Evolutionary conservation across 148 eudicot species (phyloP).

Genomic region (Chenopodium suecicum): DNA sequence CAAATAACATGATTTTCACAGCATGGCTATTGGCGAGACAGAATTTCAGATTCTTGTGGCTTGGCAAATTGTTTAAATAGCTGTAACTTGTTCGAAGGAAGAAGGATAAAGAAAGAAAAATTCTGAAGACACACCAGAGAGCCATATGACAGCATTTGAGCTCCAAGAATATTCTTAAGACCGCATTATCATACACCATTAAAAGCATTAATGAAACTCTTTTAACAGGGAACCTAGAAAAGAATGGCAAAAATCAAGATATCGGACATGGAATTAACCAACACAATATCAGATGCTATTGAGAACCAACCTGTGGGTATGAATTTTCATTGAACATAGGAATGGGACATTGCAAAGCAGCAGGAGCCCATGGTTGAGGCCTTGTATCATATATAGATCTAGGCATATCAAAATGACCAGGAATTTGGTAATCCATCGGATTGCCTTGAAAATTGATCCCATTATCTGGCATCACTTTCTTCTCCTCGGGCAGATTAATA

Average conservation of each 20-base stretch:
- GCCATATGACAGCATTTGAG: constrained; percentile 7
- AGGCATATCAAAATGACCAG: constrained; percentile 53
- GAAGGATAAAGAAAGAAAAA: neutral
- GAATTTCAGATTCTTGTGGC: neutral
- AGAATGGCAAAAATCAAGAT: constrained; percentile 3
- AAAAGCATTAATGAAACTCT: neutral
- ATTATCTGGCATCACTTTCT: constrained; percentile 44
- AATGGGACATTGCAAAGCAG: constrained; percentile 51
- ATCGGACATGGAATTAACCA: neutral
- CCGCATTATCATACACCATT: constrained; percentile 7
- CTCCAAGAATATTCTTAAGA: constrained; percentile 6
- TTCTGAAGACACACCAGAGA: neutral
- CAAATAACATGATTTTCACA: neutral
- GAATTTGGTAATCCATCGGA: constrained; percentile 57
- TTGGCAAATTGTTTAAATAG: neutral
- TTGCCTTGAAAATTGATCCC: constrained; percentile 46
- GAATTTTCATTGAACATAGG: constrained; percentile 55
- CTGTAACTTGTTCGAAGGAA: neutral
- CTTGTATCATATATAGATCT: constrained; percentile 51
- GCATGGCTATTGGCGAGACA: neutral
- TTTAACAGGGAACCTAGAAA: constrained; percentile 8
- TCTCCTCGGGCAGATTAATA: constrained; percentile 47
- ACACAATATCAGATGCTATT: neutral
- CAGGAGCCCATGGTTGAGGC: constrained; percentile 57
- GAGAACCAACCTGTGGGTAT: constrained; percentile 58